These are phyloP conservation scores for Mrakiaceae sp. DNA, from an alignment of 1,284 basidiomycete species.

Conservation along the genomic window DNA sequence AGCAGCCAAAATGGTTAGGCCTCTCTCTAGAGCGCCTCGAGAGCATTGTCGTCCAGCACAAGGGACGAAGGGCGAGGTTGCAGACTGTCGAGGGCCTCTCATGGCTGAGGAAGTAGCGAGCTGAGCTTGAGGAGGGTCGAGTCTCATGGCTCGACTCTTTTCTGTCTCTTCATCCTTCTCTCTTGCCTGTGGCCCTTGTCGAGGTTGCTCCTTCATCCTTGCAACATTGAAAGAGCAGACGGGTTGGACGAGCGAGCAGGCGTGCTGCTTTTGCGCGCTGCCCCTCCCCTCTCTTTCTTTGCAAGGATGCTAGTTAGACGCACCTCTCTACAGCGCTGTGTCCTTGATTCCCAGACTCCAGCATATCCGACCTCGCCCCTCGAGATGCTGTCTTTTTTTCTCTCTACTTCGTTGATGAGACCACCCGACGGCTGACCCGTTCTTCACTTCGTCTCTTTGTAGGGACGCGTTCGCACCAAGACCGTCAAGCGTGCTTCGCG, in stretches of 20 bases:
- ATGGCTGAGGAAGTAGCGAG: not conserved
- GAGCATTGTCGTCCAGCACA: not conserved
- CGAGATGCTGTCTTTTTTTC: not conserved
- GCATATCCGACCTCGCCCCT: not conserved
- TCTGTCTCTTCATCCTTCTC: too few species aligned
- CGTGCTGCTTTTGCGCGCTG: not conserved
- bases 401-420: not conserved
- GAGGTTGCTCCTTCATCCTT: too few species aligned
- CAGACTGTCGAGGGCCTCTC: not conserved
- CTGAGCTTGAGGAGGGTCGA: too few species aligned
- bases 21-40: not conserved
- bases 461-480: constrained; percentile 99
- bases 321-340: not conserved
- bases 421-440: not conserved
- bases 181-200: too few species aligned
- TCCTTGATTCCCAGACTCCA: not conserved
- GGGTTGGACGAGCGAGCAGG: too few species aligned
- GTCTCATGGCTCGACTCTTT: too few species aligned
- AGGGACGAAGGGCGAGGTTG: not conserved
- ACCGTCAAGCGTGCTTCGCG: constrained; percentile 99
- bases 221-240: too few species aligned
- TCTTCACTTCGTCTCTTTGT: not conserved
- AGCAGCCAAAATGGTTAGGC: constrained; percentile 6
- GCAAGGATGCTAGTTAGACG: not conserved
- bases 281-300: not conserved